These are phyloP conservation scores for Chlorella sp. DNA, from an alignment of 139 green algal species.

Conservation along the genomic window DNA sequence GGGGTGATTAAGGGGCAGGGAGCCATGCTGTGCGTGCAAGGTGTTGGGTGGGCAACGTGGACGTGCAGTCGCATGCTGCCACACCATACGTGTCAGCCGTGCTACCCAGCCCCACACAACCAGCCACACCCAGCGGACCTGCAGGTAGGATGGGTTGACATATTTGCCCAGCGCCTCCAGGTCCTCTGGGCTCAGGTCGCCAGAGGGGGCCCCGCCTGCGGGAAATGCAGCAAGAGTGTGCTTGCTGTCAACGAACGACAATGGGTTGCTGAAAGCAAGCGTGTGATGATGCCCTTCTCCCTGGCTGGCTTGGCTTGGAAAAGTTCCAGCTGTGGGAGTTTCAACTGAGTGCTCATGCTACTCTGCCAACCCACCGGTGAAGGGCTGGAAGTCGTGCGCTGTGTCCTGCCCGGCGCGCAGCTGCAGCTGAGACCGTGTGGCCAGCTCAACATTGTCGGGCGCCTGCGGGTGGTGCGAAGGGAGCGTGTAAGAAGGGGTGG, in stretches of 20 bases:
- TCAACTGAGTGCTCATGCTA: no score
- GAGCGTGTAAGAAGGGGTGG: no score
- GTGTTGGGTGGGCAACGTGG: no score
- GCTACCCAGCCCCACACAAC: no score
- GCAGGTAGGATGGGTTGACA: slow-evolving; percentile 84
- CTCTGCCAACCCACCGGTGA: slow-evolving; percentile 16
- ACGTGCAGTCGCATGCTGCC: no score
- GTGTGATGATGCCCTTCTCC: no score
- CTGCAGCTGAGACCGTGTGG: slow-evolving; percentile 78
- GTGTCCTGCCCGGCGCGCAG: slow-evolving; percentile 49
- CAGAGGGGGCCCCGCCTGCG: slow-evolving; percentile 35
- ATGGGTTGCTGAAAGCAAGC: no score
- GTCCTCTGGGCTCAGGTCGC: slow-evolving; percentile 58
- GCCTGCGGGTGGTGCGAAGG: neutral
- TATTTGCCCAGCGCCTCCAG: slow-evolving; percentile 57
- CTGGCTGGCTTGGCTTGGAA: no score
- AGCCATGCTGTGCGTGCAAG: no score
- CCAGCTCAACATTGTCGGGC: slow-evolving; percentile 57
- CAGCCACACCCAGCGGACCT: neutral
- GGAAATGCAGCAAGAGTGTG: neutral
- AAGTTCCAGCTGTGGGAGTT: no score
- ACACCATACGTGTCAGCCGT: no score
- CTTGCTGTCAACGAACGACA: neutral
- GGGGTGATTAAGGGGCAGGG: neutral
- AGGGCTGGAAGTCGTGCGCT: slow-evolving; percentile 35